Evolutionary conservation across 208 protist species (phyloP).

Genomic region (Leishmania gerbilli): DNA sequence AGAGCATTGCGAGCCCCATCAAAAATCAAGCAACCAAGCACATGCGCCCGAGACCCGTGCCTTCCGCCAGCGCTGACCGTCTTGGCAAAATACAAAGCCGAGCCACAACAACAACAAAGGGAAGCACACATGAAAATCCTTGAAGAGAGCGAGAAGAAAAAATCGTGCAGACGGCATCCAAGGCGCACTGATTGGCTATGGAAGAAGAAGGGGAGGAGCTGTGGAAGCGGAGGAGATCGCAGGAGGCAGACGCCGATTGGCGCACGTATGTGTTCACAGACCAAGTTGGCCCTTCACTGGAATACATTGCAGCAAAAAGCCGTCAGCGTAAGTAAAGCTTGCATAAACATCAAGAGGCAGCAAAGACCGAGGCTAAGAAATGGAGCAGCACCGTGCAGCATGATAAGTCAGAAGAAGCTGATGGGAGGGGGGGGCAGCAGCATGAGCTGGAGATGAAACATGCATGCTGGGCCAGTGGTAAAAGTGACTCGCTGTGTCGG

Average conservation of each 20-base stretch:
- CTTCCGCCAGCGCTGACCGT: background rate
- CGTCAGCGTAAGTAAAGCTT: too few relatives aligned
- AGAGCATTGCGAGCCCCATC: background rate
- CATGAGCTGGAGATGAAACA: background rate
- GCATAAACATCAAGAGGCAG: background rate
- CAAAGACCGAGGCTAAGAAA: too few relatives aligned
- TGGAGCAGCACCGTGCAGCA: background rate
- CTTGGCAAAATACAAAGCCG: background rate
- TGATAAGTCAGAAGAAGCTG: too few relatives aligned
- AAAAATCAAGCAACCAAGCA: background rate
- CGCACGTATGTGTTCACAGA: background rate
- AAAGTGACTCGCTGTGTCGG: background rate
- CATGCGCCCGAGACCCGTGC: background rate
- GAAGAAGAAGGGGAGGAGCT: background rate
- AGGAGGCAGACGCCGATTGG: background rate
- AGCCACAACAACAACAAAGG: background rate
- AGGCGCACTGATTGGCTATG: background rate
- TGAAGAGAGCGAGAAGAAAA: background rate
- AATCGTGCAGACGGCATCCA: background rate
- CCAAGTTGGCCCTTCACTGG: background rate
- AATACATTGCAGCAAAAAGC: background rate
- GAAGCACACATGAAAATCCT: background rate
- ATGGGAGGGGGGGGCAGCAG: background rate
- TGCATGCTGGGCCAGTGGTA: background rate
- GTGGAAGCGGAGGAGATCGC: background rate